Percentiles rank a stretch among this genome's conserved stretches.
Evolutionary conservation across 179 eudicot species (phyloP).

Genomic region (Spergularia azorica): DNA sequence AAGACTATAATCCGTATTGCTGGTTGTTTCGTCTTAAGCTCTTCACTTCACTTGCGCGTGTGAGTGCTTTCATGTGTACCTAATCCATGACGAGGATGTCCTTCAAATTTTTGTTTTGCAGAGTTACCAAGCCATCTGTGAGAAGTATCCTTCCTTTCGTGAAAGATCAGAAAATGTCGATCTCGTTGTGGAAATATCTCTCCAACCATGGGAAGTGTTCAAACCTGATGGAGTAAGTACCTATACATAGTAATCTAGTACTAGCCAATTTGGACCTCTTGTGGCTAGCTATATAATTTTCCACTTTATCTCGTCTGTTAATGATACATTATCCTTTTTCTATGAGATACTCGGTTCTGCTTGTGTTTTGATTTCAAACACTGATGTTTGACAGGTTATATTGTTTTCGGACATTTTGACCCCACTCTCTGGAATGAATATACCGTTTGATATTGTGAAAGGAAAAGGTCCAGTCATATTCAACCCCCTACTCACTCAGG

Average conservation of each 20-base stretch:
- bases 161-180: conserved; percentile 97
- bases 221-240: conserved; percentile 92
- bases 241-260: not conserved
- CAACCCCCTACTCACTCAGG: conserved; percentile 58
- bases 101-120: conserved; percentile 27
- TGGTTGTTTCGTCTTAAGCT: not conserved
- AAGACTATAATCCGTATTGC: not conserved
- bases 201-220: conserved; percentile 96
- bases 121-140: conserved; percentile 87
- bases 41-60: not conserved
- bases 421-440: conserved; percentile 95
- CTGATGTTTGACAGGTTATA: conserved; percentile 67
- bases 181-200: conserved; percentile 96
- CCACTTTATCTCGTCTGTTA: not conserved
- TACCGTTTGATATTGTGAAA: conserved; percentile 97
- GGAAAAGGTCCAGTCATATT: conserved; percentile 96
- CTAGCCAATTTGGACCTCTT: not conserved
- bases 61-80: not conserved
- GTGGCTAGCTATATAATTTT: not conserved
- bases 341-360: conserved; percentile 5
- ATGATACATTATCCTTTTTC: not conserved
- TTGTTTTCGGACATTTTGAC: conserved; percentile 97
- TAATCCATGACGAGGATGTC: conserved; percentile 12
- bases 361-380: conserved; percentile 6
- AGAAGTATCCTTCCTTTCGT: conserved; percentile 95